Evolutionary conservation across 495 filamentous ascomycete genomes (phyloP).

Genomic region (Neurospora sp.): DNA sequence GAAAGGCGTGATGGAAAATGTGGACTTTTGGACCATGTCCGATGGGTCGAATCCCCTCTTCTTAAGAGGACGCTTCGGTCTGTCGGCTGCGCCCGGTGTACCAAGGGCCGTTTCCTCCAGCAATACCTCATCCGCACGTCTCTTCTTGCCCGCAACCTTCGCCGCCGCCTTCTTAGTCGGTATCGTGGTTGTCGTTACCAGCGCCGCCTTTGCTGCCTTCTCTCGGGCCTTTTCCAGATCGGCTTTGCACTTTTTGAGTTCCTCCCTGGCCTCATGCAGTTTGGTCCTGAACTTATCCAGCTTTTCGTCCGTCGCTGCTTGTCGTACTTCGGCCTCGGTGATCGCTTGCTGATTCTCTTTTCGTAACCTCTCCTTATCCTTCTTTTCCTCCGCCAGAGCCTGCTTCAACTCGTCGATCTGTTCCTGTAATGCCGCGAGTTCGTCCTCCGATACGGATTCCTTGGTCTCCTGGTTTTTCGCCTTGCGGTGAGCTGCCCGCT

Average conservation of each 20-base stretch:
- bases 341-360: constrained; percentile 27
- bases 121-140: constrained; percentile 27
- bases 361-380: constrained; percentile 29
- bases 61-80: constrained; percentile 29
- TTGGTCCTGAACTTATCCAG: constrained; percentile 58
- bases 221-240: constrained; percentile 32
- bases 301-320: constrained; percentile 51
- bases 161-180: constrained; percentile 27
- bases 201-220: constrained; percentile 7
- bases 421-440: constrained; percentile 28
- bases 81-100: constrained; percentile 27
- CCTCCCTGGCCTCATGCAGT: constrained; percentile 53
- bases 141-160: constrained; percentile 23
- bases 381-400: constrained; percentile 31
- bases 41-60: constrained; percentile 45
- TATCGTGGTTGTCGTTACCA: constrained; percentile 14
- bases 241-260: constrained; percentile 49
- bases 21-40: constrained; percentile 70
- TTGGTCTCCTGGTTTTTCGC: constrained; percentile 31
- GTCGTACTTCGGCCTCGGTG: constrained; percentile 43
- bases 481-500: constrained; percentile 41
- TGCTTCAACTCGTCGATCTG: constrained; percentile 25
- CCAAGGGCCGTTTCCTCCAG: constrained; percentile 24
- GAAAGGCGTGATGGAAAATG: constrained; percentile 87
- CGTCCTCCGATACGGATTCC: constrained; percentile 14